Evolutionary conservation across 2,329 filamentous ascomycete species (phyloP).

Genomic region (Cladosporium sp.): DNA sequence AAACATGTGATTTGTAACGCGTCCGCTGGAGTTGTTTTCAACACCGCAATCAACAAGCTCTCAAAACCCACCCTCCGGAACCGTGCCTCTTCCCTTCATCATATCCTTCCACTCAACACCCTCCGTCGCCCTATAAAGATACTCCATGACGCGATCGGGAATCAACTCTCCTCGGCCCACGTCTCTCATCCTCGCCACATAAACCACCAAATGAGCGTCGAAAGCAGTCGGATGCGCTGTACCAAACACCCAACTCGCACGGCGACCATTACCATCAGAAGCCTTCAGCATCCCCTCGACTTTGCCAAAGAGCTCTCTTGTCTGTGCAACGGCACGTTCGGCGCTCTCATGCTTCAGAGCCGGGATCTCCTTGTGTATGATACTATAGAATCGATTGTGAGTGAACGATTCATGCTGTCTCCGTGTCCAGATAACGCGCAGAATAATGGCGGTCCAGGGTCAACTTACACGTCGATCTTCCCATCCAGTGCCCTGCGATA

Average conservation of each 20-base stretch:
- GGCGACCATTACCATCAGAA: not conserved
- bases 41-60: not conserved
- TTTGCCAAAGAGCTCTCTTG: not conserved
- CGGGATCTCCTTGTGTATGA: not conserved
- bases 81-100: not conserved
- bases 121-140: not conserved
- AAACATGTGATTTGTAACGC: too few species aligned
- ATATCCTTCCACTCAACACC: not conserved
- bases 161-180: not conserved
- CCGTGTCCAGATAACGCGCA: not conserved
- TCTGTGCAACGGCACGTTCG: not conserved
- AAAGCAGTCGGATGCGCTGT: not conserved
- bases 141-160: not conserved
- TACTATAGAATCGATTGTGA: not conserved
- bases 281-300: not conserved
- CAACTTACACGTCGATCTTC: not conserved
- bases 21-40: too few species aligned
- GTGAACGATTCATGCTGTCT: too few species aligned
- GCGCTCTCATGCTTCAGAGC: not conserved
- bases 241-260: not conserved
- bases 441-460: not conserved
- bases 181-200: not conserved
- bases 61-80: not conserved
- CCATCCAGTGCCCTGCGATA: not conserved
- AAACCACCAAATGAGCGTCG: not conserved